Evolutionary conservation across 768 basidiomycete genomes (phyloP).

Genomic region (Phlegmacium glaucopus): DNA sequence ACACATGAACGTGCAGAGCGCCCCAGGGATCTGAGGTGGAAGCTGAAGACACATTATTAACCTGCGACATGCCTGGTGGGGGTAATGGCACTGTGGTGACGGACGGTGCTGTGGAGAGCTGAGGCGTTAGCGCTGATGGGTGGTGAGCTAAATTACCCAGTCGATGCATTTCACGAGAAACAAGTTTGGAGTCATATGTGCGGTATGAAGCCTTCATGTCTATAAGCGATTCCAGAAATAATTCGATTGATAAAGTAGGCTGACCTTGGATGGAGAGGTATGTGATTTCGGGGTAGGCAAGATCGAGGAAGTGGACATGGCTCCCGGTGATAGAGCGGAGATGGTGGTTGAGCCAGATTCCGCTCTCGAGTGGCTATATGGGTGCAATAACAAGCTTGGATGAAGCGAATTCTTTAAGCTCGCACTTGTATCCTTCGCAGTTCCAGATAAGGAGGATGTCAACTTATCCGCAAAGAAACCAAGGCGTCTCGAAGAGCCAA

Average conservation of each 20-base stretch:
- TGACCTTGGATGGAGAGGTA: constrained; percentile 51
- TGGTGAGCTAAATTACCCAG: constrained; percentile 60
- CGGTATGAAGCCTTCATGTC: constrained; percentile 50
- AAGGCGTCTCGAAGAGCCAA: constrained; percentile 35
- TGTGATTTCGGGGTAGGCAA: constrained; percentile 31
- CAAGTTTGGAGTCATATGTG: constrained; percentile 77
- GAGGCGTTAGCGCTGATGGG: constrained; percentile 49
- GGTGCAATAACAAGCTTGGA: constrained; percentile 33
- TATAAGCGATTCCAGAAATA: not conserved
- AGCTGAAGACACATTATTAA: constrained; percentile 36
- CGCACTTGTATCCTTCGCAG: constrained; percentile 20
- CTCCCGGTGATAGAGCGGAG: constrained; percentile 20
- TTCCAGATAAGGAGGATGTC: constrained; percentile 34
- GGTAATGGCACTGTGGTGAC: constrained; percentile 43
- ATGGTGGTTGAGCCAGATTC: constrained; percentile 28
- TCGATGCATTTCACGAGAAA: constrained; percentile 83
- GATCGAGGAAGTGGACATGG: constrained; percentile 16
- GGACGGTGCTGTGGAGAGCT: constrained; percentile 47
- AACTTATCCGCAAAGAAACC: constrained; percentile 43
- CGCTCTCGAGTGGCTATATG: constrained; percentile 34
- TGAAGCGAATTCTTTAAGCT: constrained; percentile 27
- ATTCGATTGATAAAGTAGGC: not conserved
- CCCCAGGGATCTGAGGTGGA: constrained; percentile 75
- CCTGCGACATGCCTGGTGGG: constrained; percentile 35
- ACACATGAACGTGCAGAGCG: constrained; percentile 77